Evolutionary conservation across 148 eudicot species (phyloP).

Genomic region (Cornus kousa): DNA sequence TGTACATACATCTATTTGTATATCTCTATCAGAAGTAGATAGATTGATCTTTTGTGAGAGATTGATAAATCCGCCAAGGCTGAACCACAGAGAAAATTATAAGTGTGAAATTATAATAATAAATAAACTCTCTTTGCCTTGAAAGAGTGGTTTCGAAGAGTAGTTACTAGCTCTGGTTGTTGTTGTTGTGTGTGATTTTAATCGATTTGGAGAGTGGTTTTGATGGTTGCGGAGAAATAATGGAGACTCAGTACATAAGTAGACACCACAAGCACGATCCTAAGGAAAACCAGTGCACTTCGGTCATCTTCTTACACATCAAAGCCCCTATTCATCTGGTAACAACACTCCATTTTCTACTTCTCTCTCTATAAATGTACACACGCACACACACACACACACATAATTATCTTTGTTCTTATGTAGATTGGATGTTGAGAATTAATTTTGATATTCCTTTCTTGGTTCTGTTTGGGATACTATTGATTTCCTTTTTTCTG

Average conservation of each 20-base stretch:
- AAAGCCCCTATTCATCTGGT: conserved; percentile 58
- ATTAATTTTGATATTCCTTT: background rate
- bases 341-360: background rate
- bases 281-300: conserved; percentile 43
- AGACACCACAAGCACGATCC: conserved; percentile 38
- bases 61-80: background rate
- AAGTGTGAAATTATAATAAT: too few species aligned
- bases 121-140: background rate
- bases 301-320: conserved; percentile 46
- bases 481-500: too few species aligned
- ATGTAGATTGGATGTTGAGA: background rate
- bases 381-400: too few species aligned
- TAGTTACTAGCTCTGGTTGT: too few species aligned
- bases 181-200: too few species aligned
- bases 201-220: background rate
- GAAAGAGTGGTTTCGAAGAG: background rate
- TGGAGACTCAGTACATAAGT: conserved; percentile 35
- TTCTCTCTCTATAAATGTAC: background rate
- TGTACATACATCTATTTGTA: too few species aligned
- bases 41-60: too few species aligned
- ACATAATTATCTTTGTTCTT: too few species aligned
- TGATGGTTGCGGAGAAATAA: background rate
- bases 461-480: background rate
- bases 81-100: background rate
- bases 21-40: too few species aligned